Percentiles rank a stretch among this genome's conserved stretches.
Conservation (phyloP, 345 rosid genomes). For the Lumnitzera racemosa region DNA sequence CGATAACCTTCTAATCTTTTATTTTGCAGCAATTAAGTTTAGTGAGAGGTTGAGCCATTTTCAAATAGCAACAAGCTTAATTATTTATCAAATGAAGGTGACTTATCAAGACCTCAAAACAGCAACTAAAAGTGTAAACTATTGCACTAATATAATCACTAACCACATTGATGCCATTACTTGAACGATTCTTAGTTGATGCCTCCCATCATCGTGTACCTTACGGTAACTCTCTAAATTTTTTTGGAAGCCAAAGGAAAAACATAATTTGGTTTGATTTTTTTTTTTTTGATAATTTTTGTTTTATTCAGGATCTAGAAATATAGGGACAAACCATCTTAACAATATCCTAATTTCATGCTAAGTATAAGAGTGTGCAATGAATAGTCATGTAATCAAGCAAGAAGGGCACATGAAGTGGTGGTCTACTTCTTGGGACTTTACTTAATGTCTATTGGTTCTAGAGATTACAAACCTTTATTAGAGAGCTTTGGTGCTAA, state of each 20-base stretch:
- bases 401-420: slow-evolving; percentile 59
- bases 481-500: slow-evolving; percentile 97
- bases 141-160: slow-evolving; percentile 67
- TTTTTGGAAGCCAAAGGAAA: too few relatives aligned
- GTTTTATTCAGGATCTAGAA: not conserved
- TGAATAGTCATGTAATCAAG: slow-evolving; percentile 35
- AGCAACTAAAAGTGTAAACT: slow-evolving; percentile 76
- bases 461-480: slow-evolving; percentile 92
- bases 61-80: slow-evolving; percentile 76
- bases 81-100: slow-evolving; percentile 71
- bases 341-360: slow-evolving; percentile 53
- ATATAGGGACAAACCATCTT: slow-evolving; percentile 63
- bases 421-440: slow-evolving; percentile 59
- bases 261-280: too few relatives aligned
- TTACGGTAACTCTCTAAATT: slow-evolving; percentile 31
- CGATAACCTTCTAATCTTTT: too few relatives aligned
- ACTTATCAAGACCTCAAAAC: slow-evolving; percentile 81
- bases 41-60: slow-evolving; percentile 87
- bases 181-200: slow-evolving; percentile 89
- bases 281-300: too few relatives aligned
- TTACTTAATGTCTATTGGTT: slow-evolving; percentile 75
- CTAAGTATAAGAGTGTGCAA: slow-evolving; percentile 69
- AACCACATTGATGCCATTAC: slow-evolving; percentile 76
- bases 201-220: slow-evolving; percentile 60
- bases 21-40: slow-evolving; percentile 67